Evolutionary conservation across 495 filamentous ascomycete genomes (phyloP).

Genomic region (Podospora pseudopauciseta): DNA sequence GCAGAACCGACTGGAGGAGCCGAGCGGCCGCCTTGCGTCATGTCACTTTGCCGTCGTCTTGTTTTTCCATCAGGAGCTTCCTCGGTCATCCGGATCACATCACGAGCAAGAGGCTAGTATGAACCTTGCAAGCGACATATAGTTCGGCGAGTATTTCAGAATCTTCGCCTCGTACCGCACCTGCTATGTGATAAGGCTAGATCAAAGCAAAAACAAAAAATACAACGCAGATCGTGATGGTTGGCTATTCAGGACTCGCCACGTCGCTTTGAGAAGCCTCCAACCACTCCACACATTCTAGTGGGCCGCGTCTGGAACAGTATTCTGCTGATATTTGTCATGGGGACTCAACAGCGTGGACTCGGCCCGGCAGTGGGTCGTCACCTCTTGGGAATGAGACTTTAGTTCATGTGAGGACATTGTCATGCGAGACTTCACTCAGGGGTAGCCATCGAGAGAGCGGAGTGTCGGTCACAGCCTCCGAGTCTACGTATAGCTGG

Average conservation of each 20-base stretch:
- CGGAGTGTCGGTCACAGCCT: constrained; percentile 16
- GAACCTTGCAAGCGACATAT: not conserved
- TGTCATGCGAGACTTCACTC: constrained; percentile 26
- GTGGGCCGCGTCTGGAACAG: not conserved
- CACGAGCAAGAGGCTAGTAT: not conserved
- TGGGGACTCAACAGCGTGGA: constrained; percentile 7
- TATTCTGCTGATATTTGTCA: constrained; percentile 2
- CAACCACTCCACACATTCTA: not conserved
- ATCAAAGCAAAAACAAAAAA: not conserved
- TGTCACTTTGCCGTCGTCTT: not conserved
- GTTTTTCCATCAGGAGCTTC: not conserved
- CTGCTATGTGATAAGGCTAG: not conserved
- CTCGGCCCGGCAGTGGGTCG: constrained; percentile 15
- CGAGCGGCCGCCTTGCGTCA: constrained; percentile 10
- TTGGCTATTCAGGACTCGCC: constrained; percentile 32
- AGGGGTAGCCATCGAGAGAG: not conserved
- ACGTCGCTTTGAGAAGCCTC: constrained; percentile 23
- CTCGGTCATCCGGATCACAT: not conserved
- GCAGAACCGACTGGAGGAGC: not conserved
- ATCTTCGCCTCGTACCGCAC: not conserved
- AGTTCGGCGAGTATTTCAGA: not conserved
- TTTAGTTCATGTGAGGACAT: constrained; percentile 33
- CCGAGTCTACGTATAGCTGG: not conserved
- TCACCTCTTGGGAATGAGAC: constrained; percentile 12
- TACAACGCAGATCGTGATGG: not conserved